Evolutionary conservation across 345 rosid genomes (phyloP), one percentile per base, ranked within the genome.

Genomic region (Rhizophora mangle): DNA sequence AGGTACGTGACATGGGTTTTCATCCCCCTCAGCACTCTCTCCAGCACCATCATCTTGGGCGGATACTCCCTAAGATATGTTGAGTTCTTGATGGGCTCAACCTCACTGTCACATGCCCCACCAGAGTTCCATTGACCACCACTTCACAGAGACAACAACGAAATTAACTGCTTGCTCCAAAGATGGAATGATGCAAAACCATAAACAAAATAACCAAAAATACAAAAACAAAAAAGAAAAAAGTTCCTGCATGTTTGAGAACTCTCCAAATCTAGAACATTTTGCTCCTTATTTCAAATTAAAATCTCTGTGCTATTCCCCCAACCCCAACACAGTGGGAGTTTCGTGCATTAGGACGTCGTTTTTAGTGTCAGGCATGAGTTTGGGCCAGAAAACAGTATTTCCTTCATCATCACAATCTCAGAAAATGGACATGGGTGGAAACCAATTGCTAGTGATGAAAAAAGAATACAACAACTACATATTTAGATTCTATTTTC

Each of bases 61-160:
- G 93, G 96, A 74, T 95, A 90, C 63, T 84, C 80, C 2, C 70
- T 69, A 37, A 95, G 82, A 74, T 90, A 92, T 2, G 91, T 87
- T 67, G 73, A 82, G 62, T 95, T 92, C 84, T 79, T 87, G 82
- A 92, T 95, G 10, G 98, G 99, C 72, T 90, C 92, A 6, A 83
- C 83, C 80, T 95, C 96, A 7, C 81, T 83, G 63, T 95, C 85
- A 36, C 99, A 95, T 4, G 87, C 92, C 18, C 99, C 99, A 2
- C 99, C 97, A 0, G 99, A 93, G 72, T 95, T 95, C 99, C 99
- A 95, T 65, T 95, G 99, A 55, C 99, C 99, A 0, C 99, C 99
- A 1, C 99, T 95, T 80, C 70, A 82, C 8, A 72, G 26, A 37
- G 7, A 18, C 11, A 69, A 62, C 53, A 20, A 55, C 30, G 16